A percentile compares a stretch with the other conserved stretches of the same genome.
Conservation (phyloP, 345 rosid genomes). For the Fremontodendron californicum region DNA sequence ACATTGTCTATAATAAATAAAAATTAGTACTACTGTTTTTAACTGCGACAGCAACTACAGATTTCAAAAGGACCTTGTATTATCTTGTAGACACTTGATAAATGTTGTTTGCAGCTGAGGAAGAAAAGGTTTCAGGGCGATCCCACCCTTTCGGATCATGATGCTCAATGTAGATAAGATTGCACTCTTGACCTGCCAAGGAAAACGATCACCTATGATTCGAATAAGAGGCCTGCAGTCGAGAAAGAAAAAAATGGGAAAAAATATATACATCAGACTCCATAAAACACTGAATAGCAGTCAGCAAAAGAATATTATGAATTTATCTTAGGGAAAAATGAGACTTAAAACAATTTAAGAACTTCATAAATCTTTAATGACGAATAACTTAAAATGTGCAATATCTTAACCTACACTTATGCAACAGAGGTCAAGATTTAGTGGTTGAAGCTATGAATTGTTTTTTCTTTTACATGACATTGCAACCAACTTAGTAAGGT, state of each 20-base stretch:
- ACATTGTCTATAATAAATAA: neutral
- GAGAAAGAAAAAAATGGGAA: conserved; percentile 10
- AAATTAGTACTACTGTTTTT: neutral
- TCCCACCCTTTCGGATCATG: conserved; percentile 82
- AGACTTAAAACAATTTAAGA: neutral
- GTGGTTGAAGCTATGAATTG: neutral
- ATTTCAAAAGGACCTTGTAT: conserved; percentile 56
- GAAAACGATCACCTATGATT: conserved; percentile 93
- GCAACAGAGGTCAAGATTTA: neutral
- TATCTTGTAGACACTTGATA: conserved; percentile 88
- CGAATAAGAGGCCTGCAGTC: conserved; percentile 90
- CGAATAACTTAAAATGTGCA: neutral
- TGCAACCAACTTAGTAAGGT: neutral
- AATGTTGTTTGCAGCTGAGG: conserved; percentile 99
- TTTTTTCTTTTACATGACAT: neutral
- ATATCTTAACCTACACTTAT: neutral
- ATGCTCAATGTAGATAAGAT: conserved; percentile 79
- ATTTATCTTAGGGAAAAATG: neutral
- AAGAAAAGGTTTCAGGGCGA: conserved; percentile 86
- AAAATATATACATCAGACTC: neutral
- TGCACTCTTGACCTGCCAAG: conserved; percentile 99
- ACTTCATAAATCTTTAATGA: neutral
- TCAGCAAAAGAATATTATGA: neutral
- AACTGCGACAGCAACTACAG: neutral
- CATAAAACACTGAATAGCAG: neutral